Base-by-base conservation (phyloP, 495 filamentous ascomycete genomes). In the Hyaloscypha hepaticicola region DNA sequence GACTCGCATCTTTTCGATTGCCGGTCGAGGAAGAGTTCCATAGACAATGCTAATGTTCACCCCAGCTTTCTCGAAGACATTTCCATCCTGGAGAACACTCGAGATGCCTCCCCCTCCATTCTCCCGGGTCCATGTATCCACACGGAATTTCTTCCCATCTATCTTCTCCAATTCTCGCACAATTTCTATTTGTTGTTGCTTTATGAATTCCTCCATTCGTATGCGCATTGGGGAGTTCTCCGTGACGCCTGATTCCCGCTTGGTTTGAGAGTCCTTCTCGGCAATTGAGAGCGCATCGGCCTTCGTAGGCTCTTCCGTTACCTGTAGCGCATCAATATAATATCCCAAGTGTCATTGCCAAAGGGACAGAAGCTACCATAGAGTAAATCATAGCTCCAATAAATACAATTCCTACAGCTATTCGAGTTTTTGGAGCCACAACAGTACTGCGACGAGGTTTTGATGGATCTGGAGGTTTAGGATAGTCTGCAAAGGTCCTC, bases 1-100 rank as follows among this genome's bases (percentile, higher is more conserved):
- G 26, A 87, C 93, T 19, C 93, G 85, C 96, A 99, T 98, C 76
- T 95, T 93, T 61, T 87, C 79, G 58, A 99, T 93, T 19, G 93
- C 96, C 0, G 92, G 82, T 58, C 90, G 87, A 12, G 95, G 93
- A 16, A 99, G 82, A 38, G 89, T 90, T 64, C 95, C 96, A 71
- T 99, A 97, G 22, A 99, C 95, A 52, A 96, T 85, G 52, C 90
- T 94, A 66, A 92, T 93, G 70, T 96, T 96, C 50, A 98, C 96
- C 16, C 95, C 95, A 38, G 93, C 95, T 77, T 99, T 99, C 77
- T 99, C 95, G 74, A 98, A 99, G 31, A 98, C 92, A 58, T 95
- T 91, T 38, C 96, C 94, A 61, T 96, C 91, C 73, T 99, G 95
- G 31, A 98, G 82, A 11, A 98, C 93, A 76, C 94, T 96, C 5